Evolutionary conservation across 306 rosid genomes (phyloP), one percentile per base, ranked within the genome.

Genomic region (Lupinus albus): DNA sequence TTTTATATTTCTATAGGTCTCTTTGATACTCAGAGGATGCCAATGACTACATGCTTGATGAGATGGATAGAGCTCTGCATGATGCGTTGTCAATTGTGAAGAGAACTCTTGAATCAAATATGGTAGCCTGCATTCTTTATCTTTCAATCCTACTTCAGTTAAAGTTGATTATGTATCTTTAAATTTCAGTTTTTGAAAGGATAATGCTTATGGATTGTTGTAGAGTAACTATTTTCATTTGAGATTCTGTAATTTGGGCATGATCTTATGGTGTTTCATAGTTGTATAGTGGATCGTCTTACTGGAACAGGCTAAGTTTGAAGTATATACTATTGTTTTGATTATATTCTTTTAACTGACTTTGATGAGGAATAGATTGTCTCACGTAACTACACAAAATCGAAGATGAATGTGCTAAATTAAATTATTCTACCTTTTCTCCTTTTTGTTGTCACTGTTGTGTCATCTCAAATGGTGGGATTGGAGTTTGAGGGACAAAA

Each of bases 1-100:
- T 67, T 13, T 28, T 38, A 25, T 66, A 59, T 20, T 71, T 79
- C 68, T 81, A 6, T 72, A 93, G 95, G 91, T 93, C 38, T 87
- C 98, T 49, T 79, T 93, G 81, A 72, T 93, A 70, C 89, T 93
- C 44, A 77, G 98, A 82, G 98, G 98, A n/a, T 67, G 98, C 98
- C 13, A 93, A 93, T 78, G 98, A 93, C 81, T 90, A 87, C 67
- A 89, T 93, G 98, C 95, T 93, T 67, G 96, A 93, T 49, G 98
- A 93, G 87, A 93, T 93, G 98, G 98, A 93, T 49, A 89, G 98
- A 82, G 85, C 97, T 74, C 80, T 93, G 70, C 97, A 93, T 78
- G 97, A 93, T 81, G 88, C 99, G 12, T 68, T 93, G 71, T 93
- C 85, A 33, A 90, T 88, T 69, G 97, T 93, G 75, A 93, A 93